phyloP scores from a whole-genome alignment of 2,329 filamentous ascomycete species.

The Akanthomyces dipterigenus region DNA sequence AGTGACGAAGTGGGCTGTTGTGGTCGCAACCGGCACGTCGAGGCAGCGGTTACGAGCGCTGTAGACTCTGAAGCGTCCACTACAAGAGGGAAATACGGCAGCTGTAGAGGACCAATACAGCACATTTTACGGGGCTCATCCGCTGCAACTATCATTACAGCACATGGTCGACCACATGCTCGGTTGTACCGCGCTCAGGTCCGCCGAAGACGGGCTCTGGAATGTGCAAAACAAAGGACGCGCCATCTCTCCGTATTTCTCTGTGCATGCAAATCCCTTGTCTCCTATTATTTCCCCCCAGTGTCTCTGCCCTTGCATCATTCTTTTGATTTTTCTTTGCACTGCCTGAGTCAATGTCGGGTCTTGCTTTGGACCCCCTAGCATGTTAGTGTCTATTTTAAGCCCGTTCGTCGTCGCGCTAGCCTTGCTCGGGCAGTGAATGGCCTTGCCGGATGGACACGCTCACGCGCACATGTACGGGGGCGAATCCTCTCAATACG shows the following conservation, averaged over 20 bases:
- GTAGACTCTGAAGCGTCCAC: background rate
- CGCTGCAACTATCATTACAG: too few relatives aligned
- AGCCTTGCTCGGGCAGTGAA: background rate
- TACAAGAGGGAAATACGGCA: background rate
- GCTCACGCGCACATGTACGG: background rate
- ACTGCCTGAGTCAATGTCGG: background rate
- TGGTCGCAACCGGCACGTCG: background rate
- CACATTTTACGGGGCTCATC: background rate
- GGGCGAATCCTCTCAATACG: background rate
- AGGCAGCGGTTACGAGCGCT: background rate
- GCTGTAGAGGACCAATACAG: background rate
- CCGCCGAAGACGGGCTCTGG: background rate
- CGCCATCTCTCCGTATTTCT: constrained; percentile 3
- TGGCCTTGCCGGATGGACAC: background rate
- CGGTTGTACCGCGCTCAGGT: too few relatives aligned
- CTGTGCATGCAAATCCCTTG: background rate
- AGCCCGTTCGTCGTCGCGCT: background rate
- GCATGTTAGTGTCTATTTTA: background rate
- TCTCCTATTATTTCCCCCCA: background rate
- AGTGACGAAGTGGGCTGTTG: background rate
- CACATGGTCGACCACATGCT: too few relatives aligned
- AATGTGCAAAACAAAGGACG: background rate
- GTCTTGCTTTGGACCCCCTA: background rate
- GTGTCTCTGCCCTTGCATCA: background rate
- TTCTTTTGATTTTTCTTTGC: background rate